Percentiles rank a stretch among this genome's conserved stretches.
Conservation (phyloP, 768 basidiomycete species). For the Sarcodon aspratus region DNA sequence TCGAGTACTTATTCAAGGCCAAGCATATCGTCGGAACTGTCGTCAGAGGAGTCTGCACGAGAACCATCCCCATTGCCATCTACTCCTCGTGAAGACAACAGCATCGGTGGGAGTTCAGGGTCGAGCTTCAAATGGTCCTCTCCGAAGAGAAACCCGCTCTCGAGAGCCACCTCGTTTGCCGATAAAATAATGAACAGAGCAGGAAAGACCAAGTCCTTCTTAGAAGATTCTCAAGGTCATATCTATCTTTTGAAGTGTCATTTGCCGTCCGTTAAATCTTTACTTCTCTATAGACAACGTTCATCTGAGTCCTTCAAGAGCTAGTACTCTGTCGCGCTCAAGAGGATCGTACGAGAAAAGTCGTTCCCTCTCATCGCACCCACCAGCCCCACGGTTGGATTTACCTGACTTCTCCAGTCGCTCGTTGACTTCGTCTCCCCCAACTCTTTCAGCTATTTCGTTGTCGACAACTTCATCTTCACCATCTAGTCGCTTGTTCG, state of each 20-base stretch:
- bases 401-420: too few relatives aligned
- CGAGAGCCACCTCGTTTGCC: slow-evolving; percentile 14
- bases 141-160: slow-evolving; percentile 11
- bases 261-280: neutral
- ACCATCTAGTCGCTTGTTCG: slow-evolving; percentile 20
- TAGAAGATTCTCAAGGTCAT: slow-evolving; percentile 1
- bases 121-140: slow-evolving; percentile 19
- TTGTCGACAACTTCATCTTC: neutral
- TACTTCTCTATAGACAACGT: neutral
- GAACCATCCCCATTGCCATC: slow-evolving; percentile 49
- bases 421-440: too few relatives aligned
- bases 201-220: slow-evolving; percentile 8
- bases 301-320: slow-evolving; percentile 1
- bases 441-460: neutral
- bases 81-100: slow-evolving; percentile 14
- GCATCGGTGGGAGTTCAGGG: slow-evolving; percentile 15
- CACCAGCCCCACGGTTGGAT: neutral
- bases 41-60: slow-evolving; percentile 55
- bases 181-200: slow-evolving; percentile 13
- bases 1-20: slow-evolving; percentile 36
- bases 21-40: slow-evolving; percentile 52
- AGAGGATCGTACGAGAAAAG: neutral
- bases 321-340: neutral
- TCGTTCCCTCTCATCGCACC: slow-evolving; percentile 3
- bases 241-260: neutral